Evolutionary conservation across 805 yeast species (phyloP), one percentile per base, ranked within the genome.

Genomic region (Candida sakaeoensis): DNA sequence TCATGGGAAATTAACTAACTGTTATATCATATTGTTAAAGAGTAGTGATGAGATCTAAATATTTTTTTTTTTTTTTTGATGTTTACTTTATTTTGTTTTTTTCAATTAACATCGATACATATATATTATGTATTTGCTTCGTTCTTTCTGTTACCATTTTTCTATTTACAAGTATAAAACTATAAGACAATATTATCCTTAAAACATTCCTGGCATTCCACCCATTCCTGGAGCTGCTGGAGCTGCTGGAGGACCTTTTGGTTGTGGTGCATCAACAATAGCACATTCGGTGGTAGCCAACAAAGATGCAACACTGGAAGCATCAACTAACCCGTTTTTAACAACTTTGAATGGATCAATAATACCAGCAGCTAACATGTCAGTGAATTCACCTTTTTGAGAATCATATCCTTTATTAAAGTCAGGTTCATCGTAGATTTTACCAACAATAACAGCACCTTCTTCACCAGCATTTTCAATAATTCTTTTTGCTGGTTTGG

Each of bases 251-350:
- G 76, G 57, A 49, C 68, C 69, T 68, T 73, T 70, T 57, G 91
- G 93, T 66, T 80, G 83, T 55, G 97, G 95, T 49, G 95, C 96
- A 54, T 85, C 96, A 44, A 89, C 96, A 58, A 93, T 87, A 48
- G 97, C 97, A 65, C 96, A 95, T 73, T 93, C 99, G 49, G 99
- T 91, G 44, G 98, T 91, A 49, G 98, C 97, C 64, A 93, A 77
- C 63, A 93, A 75, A 22, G 96, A 88, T 35, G 99, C 98, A 48
- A 93, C 97, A 73, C 98, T 96, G 37, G 95, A 78, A 46, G 99
- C 98, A 58, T 93, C 98, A 42, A 87, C 87, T 58, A 93, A 75
- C 47, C 98, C 97, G 56, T 87, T 82, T 75, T 93, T 87, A 45
- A 93, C 96, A 52, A 91, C 98, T 79, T 89, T 91, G 79, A 91